Conservation (phyloP, 176 grass and related monocot genomes). For the Lolium rigidum region DNA sequence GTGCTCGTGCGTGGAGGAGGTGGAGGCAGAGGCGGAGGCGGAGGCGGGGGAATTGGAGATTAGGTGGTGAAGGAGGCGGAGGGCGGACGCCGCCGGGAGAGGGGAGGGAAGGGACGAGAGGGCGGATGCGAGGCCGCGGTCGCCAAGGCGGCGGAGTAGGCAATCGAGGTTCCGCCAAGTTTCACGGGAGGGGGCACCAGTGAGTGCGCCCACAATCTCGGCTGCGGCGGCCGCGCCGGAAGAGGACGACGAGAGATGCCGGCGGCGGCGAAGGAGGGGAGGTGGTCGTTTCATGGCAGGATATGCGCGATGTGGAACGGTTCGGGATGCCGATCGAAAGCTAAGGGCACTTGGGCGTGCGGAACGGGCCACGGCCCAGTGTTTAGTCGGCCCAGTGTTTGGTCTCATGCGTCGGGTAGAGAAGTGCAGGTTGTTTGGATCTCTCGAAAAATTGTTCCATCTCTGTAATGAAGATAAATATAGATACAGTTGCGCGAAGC, state of each 20-base stretch:
- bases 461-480: too few relatives aligned
- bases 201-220: conserved; percentile 26
- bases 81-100: conserved; percentile 35
- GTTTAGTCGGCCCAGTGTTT: too few relatives aligned
- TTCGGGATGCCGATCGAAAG: conserved; percentile 13
- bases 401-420: too few relatives aligned
- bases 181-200: conserved; percentile 37
- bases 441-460: too few relatives aligned
- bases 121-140: conserved; percentile 39
- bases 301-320: conserved; percentile 5
- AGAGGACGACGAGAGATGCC: conserved; percentile 22
- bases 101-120: conserved; percentile 49
- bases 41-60: conserved; percentile 33
- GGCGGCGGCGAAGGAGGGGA: conserved; percentile 17
- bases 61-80: conserved; percentile 44
- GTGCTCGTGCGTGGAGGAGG: conserved; percentile 24
- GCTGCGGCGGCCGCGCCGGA: not conserved
- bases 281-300: conserved; percentile 67
- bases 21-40: not conserved
- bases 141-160: conserved; percentile 52
- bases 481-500: too few relatives aligned
- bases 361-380: too few relatives aligned
- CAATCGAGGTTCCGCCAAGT: conserved; percentile 36
- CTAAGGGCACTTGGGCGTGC: too few relatives aligned
- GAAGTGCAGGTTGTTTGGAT: too few relatives aligned